Base-by-base conservation (phyloP, 768 basidiomycete species). In the Cystofilobasidium macerans region DNA sequence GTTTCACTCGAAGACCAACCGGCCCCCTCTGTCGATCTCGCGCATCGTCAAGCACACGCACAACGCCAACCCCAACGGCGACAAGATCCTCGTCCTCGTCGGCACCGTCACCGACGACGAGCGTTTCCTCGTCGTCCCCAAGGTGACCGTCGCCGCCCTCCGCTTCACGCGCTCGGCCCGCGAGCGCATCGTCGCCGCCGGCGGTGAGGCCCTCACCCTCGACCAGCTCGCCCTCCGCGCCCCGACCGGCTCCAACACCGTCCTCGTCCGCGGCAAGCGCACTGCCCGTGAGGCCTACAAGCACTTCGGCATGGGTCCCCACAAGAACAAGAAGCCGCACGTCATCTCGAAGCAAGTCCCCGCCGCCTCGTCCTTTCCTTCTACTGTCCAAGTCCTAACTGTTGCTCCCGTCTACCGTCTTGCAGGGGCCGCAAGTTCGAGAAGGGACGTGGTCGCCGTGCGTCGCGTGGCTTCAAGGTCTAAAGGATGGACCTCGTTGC, bases 341-440 rank as follows among this genome's bases (percentile, higher is more conserved):
- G 88, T 92, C 56, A 82, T 80, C 74, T 92, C 90, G 76, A 95
- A 94, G 82, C n/a, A n/a, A n/a, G n/a, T n/a, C n/a, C n/a, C n/a
- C n/a, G n/a, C n/a, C n/a, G n/a, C n/a, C n/a, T n/a, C n/a, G n/a
- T n/a, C n/a, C n/a, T n/a, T n/a, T n/a, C n/a, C n/a, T n/a, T n/a
- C n/a, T n/a, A n/a, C n/a, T n/a, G n/a, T n/a, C n/a, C n/a, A n/a
- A n/a, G n/a, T n/a, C n/a, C n/a, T n/a, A n/a, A n/a, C n/a, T n/a
- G n/a, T n/a, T n/a, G n/a, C n/a, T n/a, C n/a, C n/a, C n/a, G n/a
- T n/a, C n/a, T n/a, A n/a, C n/a, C n/a, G n/a, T n/a, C n/a, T n/a
- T n/a, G n/a, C n/a, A n/a, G n/a, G n/a, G 94, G 95, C 69, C 88
- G 93, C 84, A 97, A 95, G 80, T 94, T 95, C 86, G 94, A 99